Base-by-base conservation (phyloP, 1,139 yeast genomes). In the Candida freyschussii region DNA sequence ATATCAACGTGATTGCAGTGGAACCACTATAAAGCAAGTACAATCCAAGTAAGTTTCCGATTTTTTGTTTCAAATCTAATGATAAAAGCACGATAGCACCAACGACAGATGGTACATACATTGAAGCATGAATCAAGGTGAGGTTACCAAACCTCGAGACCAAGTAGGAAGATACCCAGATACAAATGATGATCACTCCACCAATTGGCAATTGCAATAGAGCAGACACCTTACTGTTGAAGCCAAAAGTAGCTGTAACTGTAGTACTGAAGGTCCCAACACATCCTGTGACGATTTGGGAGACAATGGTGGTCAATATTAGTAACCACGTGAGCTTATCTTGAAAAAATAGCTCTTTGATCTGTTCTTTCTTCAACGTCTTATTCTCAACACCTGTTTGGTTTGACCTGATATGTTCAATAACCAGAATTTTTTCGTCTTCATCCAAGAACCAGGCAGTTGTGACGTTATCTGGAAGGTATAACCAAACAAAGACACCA, bases 171-270 rank as follows among this genome's bases (percentile, higher is more conserved):
- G 68, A 63, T 7, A 53, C 40, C 6, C 57, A 24, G 12, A 64
- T 53, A 52, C 64, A 59, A 7, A 56, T 45, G 7, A 59, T 55
- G 4, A 66, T 57, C 35, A 59, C 66, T 0, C 68, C 68, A 24
- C 72, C 68, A 20, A 65, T 59, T 3, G 74, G 76, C 26, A 71
- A 69, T 8, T 75, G 65, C 4, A 73, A 69, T 27, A 72, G 50
- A 1, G 74, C 67, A 2, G 77, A 62, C 27, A 60, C 62, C 23
- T 71, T 53, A 37, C 57, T 60, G 19, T 36, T 18, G 22, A 67
- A 55, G 5, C 53, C 64, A 30, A 55, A 51, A 55, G 70, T 41
- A 53, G 66, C 31, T 57, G 54, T 28, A 62, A 56, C 37, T 52
- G 62, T 40, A 52, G 63, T 21, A 52, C 49, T 31, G 54, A 59